Percentiles rank a stretch among this genome's conserved stretches.
Conservation (phyloP, 1,139 yeast species). For the Yamadazyma songkhlaensis region DNA sequence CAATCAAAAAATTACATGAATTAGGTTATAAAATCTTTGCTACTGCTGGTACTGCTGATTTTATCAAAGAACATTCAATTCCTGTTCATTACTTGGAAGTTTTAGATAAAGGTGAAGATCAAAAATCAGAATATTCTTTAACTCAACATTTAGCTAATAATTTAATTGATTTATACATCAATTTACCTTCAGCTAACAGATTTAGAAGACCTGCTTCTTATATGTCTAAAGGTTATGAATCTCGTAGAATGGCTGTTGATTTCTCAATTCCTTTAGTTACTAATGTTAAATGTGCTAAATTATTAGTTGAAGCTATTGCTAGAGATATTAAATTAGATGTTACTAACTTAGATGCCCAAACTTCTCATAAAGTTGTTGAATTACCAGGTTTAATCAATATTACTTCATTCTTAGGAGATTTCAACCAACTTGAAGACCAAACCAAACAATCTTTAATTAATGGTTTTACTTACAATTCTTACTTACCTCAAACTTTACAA, state of each 20-base stretch:
- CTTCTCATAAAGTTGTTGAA: conserved; percentile 78
- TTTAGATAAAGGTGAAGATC: conserved; percentile 68
- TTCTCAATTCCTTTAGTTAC: conserved; percentile 97
- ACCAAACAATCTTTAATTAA: conserved; percentile 73
- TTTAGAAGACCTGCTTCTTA: conserved; percentile 99
- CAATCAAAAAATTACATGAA: conserved; percentile 75
- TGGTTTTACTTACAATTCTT: conserved; percentile 85
- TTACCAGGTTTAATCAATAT: conserved; percentile 88
- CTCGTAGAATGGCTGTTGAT: conserved; percentile 99
- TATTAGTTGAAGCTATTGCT: conserved; percentile 89
- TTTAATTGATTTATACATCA: conserved; percentile 92
- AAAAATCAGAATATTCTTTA: conserved; percentile 90
- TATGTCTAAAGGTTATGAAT: conserved; percentile 95
- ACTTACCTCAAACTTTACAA: conserved; percentile 68
- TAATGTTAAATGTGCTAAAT: conserved; percentile 95
- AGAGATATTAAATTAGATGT: conserved; percentile 69
- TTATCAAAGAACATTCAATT: conserved; percentile 88
- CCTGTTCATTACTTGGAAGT: conserved; percentile 96
- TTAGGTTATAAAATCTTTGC: conserved; percentile 91
- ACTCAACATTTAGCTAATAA: conserved; percentile 96
- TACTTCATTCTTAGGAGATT: conserved; percentile 73
- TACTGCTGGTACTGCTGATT: conserved; percentile 99
- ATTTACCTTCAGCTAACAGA: conserved; percentile 93
- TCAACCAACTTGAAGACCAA: conserved; percentile 60
- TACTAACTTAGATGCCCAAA: conserved; percentile 80